Evolutionary conservation across 768 basidiomycete species (phyloP).

Genomic region (Rubroboletus pulcherrimus): DNA sequence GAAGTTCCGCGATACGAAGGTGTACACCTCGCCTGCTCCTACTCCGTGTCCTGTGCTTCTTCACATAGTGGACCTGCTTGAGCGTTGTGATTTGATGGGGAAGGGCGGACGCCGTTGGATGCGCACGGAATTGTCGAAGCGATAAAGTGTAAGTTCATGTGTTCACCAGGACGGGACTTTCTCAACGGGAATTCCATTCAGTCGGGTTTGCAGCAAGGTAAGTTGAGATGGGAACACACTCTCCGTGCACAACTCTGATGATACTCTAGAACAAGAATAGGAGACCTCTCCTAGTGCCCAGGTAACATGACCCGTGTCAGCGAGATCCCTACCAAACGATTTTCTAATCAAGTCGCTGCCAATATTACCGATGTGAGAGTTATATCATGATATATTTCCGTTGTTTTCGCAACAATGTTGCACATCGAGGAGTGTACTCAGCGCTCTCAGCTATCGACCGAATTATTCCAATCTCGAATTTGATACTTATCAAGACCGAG

Average conservation of each 20-base stretch:
- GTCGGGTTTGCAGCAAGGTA: slow-evolving; percentile 60
- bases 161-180: background rate
- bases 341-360: slow-evolving; percentile 40
- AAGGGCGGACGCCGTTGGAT: slow-evolving; percentile 54
- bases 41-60: slow-evolving; percentile 81
- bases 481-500: slow-evolving; percentile 58
- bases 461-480: slow-evolving; percentile 81
- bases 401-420: background rate
- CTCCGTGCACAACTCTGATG: background rate
- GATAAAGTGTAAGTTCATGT: slow-evolving; percentile 58
- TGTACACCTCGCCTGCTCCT: slow-evolving; percentile 84
- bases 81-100: slow-evolving; percentile 53
- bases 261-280: slow-evolving; percentile 32
- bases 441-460: slow-evolving; percentile 63
- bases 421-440: slow-evolving; percentile 73
- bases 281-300: slow-evolving; percentile 57
- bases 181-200: slow-evolving; percentile 12
- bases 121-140: slow-evolving; percentile 76
- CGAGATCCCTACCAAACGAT: slow-evolving; percentile 64
- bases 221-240: background rate
- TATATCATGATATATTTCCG: background rate
- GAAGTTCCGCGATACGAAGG: slow-evolving; percentile 65
- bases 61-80: slow-evolving; percentile 82
- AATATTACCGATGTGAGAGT: slow-evolving; percentile 77
- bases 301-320: slow-evolving; percentile 33